phyloP scores from a whole-genome alignment of 495 filamentous ascomycete genomes.

The Neurospora discreta region DNA sequence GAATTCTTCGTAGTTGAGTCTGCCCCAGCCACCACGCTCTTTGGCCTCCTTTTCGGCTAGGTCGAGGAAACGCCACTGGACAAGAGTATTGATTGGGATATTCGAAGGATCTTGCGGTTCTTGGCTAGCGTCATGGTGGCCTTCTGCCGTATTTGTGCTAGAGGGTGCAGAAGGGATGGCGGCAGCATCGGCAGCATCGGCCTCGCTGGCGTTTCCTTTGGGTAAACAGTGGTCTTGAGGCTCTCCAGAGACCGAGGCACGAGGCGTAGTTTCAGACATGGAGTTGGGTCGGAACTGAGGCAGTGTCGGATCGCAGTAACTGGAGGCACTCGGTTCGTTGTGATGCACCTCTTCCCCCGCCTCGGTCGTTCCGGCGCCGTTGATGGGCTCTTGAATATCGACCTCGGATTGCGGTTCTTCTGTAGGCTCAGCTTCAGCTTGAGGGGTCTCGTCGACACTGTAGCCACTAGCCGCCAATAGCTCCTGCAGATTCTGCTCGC shows the following conservation, averaged over 20 bases:
- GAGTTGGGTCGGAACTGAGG: slow-evolving; percentile 48
- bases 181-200: background rate
- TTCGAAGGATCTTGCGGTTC: background rate
- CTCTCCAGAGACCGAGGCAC: slow-evolving; percentile 1
- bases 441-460: slow-evolving; percentile 15
- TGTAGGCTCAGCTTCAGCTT: background rate
- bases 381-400: background rate
- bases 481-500: slow-evolving; percentile 34
- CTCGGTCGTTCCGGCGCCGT: slow-evolving; percentile 3
- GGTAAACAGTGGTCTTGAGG: background rate
- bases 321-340: background rate
- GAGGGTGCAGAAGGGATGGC: background rate
- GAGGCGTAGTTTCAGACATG: slow-evolving; percentile 5
- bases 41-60: slow-evolving; percentile 52
- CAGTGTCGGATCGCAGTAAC: slow-evolving; percentile 52
- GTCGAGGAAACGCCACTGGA: slow-evolving; percentile 47
- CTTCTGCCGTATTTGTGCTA: background rate
- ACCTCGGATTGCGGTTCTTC: slow-evolving; percentile 5
- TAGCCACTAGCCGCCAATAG: slow-evolving; percentile 43
- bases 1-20: slow-evolving; percentile 63
- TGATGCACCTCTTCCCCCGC: slow-evolving; percentile 7
- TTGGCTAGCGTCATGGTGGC: background rate
- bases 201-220: slow-evolving; percentile 8
- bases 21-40: slow-evolving; percentile 60
- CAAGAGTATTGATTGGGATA: slow-evolving; percentile 24